A percentile compares a stretch with the other conserved stretches of the same genome.
These are phyloP conservation scores for Dendrobium chrysotoxum DNA, from an alignment of 106 monocot genomes.

Conservation along the genomic window DNA sequence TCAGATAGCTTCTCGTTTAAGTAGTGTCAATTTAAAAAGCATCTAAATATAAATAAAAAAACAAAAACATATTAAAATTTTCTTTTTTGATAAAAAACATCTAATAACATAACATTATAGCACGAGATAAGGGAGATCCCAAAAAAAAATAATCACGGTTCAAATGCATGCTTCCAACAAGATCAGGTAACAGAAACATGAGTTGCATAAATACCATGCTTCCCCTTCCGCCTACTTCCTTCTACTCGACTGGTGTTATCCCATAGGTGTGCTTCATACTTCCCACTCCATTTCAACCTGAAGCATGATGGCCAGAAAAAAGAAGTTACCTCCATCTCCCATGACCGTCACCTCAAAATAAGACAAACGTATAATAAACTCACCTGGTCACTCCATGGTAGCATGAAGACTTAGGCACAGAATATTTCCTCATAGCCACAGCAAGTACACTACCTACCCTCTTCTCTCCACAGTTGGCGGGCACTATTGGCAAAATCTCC, in stretches of 20 bases:
- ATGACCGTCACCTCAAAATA: not conserved
- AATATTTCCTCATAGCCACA: slow-evolving; percentile 53
- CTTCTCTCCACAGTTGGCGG: slow-evolving; percentile 17
- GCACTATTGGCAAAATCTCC: not conserved
- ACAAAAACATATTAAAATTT: not conserved
- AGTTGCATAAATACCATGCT: slow-evolving; percentile 37
- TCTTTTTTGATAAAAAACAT: not conserved
- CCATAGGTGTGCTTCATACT: slow-evolving; percentile 73
- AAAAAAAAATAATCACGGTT: not conserved
- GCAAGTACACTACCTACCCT: slow-evolving; percentile 36
- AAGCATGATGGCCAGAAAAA: not conserved
- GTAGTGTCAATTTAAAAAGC: not conserved
- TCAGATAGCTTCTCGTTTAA: not conserved
- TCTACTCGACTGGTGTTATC: slow-evolving; percentile 48
- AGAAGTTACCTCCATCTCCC: not conserved
- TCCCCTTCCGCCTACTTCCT: slow-evolving; percentile 62
- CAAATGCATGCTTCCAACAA: not conserved
- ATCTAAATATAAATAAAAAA: not conserved
- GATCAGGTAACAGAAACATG: not conserved
- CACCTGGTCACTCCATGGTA: slow-evolving; percentile 63
- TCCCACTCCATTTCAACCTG: slow-evolving; percentile 78
- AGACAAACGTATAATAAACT: not conserved
- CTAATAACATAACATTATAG: not conserved
- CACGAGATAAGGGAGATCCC: not conserved
- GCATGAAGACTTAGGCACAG: slow-evolving; percentile 43